These are phyloP conservation scores for Tolypocladium tundrense DNA, from an alignment of 2,329 filamentous ascomycete genomes.

Conservation along the genomic window DNA sequence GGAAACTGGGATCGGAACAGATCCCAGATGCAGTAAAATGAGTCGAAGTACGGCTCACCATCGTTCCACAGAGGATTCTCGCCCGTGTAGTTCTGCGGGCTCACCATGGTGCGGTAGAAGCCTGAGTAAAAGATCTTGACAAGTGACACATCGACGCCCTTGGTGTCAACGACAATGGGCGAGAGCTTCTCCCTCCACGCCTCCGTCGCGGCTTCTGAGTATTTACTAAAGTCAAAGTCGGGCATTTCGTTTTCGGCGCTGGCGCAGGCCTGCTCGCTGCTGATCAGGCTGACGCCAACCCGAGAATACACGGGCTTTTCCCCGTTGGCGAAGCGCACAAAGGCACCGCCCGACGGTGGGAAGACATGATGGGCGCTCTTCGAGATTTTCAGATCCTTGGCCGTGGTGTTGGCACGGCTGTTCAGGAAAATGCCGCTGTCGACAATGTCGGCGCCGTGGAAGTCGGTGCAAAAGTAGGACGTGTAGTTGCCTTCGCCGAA, in stretches of 20 bases:
- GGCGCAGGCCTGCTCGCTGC: constrained; percentile 51
- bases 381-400: constrained; percentile 36
- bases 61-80: constrained; percentile 61
- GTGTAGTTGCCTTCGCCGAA: constrained; percentile 54
- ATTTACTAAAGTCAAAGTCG: constrained; percentile 49
- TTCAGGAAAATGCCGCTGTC: constrained; percentile 53
- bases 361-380: constrained; percentile 43
- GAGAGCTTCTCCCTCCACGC: constrained; percentile 54
- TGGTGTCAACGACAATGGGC: constrained; percentile 43
- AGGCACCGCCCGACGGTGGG: constrained; percentile 51
- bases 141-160: constrained; percentile 40
- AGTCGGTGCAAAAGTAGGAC: constrained; percentile 58
- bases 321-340: constrained; percentile 46
- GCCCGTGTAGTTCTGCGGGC: constrained; percentile 63
- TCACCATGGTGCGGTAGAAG: constrained; percentile 62
- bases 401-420: constrained; percentile 38
- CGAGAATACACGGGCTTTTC: constrained; percentile 48
- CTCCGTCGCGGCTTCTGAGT: constrained; percentile 39
- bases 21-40: constrained; percentile 71
- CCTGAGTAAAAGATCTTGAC: constrained; percentile 61
- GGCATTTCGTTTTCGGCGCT: constrained; percentile 64
- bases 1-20: constrained; percentile 60
- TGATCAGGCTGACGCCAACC: constrained; percentile 62
- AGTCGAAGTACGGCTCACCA: constrained; percentile 62
- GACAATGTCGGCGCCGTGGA: constrained; percentile 44